Conservation (phyloP, 768 basidiomycete species). For the Leccinum rimulosum region DNA sequence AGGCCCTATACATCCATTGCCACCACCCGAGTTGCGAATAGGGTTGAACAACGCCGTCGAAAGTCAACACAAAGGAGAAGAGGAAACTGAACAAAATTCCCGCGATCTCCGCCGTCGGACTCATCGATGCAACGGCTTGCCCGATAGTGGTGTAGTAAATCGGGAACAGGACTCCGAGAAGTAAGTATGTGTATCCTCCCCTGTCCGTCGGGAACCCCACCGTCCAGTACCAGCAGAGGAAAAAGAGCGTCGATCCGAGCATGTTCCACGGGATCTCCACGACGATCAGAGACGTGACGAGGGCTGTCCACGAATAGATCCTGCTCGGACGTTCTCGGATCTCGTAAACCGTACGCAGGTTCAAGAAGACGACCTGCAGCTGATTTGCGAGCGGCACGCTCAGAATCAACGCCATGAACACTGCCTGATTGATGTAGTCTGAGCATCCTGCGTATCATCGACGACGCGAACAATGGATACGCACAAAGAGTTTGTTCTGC, state of each 20-base stretch:
- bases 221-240: slow-evolving; percentile 70
- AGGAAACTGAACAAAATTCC: slow-evolving; percentile 55
- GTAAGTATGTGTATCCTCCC: slow-evolving; percentile 59
- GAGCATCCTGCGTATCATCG: not conserved
- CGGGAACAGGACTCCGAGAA: slow-evolving; percentile 53
- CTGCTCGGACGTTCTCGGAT: slow-evolving; percentile 62
- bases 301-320: slow-evolving; percentile 65
- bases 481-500: slow-evolving; percentile 65
- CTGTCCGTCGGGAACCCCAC: slow-evolving; percentile 55
- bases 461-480: slow-evolving; percentile 22
- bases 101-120: slow-evolving; percentile 58
- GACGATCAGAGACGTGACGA: slow-evolving; percentile 53
- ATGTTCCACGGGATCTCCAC: slow-evolving; percentile 65
- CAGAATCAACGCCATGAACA: slow-evolving; percentile 55
- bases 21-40: slow-evolving; percentile 62
- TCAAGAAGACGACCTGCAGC: slow-evolving; percentile 59
- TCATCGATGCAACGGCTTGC: slow-evolving; percentile 59
- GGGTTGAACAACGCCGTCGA: slow-evolving; percentile 70
- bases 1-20: slow-evolving; percentile 65
- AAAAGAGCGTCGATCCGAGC: slow-evolving; percentile 54
- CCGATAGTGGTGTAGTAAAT: slow-evolving; percentile 62
- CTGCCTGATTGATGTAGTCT: slow-evolving; percentile 34
- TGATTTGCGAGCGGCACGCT: slow-evolving; percentile 58
- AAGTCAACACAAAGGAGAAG: slow-evolving; percentile 64
- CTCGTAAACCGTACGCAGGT: slow-evolving; percentile 59